Evolutionary conservation across 83 land plant genomes (phyloP).

Genomic region (Thuja plicata): DNA sequence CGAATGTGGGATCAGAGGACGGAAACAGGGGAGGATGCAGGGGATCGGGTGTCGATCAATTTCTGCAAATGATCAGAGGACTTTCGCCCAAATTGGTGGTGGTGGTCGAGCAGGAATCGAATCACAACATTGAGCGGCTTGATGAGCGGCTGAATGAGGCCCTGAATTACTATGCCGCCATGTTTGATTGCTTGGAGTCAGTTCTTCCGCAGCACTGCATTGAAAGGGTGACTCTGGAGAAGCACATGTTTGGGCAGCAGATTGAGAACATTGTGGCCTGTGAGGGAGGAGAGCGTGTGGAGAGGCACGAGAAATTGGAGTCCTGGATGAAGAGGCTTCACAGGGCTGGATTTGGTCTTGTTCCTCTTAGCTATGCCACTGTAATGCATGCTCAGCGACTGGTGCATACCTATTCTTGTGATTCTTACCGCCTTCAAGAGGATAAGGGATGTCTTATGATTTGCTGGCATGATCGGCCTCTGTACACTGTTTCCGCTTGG

Average conservation of each 20-base stretch:
- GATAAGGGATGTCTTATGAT: not conserved
- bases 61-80: slow-evolving; percentile 54
- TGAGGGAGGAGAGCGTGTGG: slow-evolving; percentile 71
- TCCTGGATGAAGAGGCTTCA: slow-evolving; percentile 62
- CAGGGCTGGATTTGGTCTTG: slow-evolving; percentile 46
- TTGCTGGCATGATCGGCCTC: not conserved
- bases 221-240: slow-evolving; percentile 67
- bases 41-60: slow-evolving; percentile 22
- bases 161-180: slow-evolving; percentile 61
- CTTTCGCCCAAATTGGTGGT: slow-evolving; percentile 71
- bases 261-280: slow-evolving; percentile 84
- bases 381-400: slow-evolving; percentile 57
- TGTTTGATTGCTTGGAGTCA: slow-evolving; percentile 80
- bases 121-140: slow-evolving; percentile 60
- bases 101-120: slow-evolving; percentile 81
- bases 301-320: slow-evolving; percentile 72
- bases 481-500: slow-evolving; percentile 2
- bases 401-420: slow-evolving; percentile 44
- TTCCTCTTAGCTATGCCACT: slow-evolving; percentile 42
- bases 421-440: not conserved
- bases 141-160: slow-evolving; percentile 67
- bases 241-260: slow-evolving; percentile 63
- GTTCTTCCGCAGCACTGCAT: slow-evolving; percentile 41
- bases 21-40: not conserved
- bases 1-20: not conserved